Evolutionary conservation across 1,139 yeast species (phyloP).

Genomic region (Pichia sp.): DNA sequence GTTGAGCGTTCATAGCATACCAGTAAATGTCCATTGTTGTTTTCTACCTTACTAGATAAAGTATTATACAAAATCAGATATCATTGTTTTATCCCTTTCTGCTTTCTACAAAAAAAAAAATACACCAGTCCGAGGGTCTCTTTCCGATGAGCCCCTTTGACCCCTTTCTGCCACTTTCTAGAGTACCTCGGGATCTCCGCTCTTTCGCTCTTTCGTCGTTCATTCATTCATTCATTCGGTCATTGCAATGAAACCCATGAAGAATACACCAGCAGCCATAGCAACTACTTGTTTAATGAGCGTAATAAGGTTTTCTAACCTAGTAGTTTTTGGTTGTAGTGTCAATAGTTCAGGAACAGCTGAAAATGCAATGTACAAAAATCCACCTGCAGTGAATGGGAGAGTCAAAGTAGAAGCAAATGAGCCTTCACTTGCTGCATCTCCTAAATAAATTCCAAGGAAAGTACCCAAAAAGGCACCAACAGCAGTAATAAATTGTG

Average conservation of each 20-base stretch:
- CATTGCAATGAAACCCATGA: conserved; percentile 49
- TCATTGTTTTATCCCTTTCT: too few relatives aligned
- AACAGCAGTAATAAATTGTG: conserved; percentile 54
- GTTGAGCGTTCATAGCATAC: neutral
- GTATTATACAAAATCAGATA: too few relatives aligned
- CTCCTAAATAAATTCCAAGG: conserved; percentile 42
- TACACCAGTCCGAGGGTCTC: too few relatives aligned
- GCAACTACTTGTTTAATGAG: conserved; percentile 38
- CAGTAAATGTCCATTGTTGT: neutral
- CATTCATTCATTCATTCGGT: conserved; percentile 27
- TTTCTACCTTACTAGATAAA: neutral
- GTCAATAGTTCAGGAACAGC: conserved; percentile 58
- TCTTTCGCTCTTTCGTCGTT: conserved; percentile 4
- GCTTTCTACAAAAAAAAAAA: too few relatives aligned
- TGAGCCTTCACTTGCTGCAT: conserved; percentile 7
- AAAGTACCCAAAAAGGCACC: conserved; percentile 62
- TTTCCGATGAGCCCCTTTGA: too few relatives aligned
- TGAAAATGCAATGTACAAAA: conserved; percentile 59
- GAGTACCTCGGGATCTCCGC: too few relatives aligned
- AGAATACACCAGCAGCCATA: conserved; percentile 39
- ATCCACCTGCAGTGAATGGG: conserved; percentile 69
- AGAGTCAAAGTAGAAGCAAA: conserved; percentile 33
- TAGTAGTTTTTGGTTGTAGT: conserved; percentile 30
- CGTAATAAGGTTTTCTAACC: conserved; percentile 30
- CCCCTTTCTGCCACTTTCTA: too few relatives aligned